Conservation (phyloP, 345 rosid species). For the Eucalyptus cloeziana region DNA sequence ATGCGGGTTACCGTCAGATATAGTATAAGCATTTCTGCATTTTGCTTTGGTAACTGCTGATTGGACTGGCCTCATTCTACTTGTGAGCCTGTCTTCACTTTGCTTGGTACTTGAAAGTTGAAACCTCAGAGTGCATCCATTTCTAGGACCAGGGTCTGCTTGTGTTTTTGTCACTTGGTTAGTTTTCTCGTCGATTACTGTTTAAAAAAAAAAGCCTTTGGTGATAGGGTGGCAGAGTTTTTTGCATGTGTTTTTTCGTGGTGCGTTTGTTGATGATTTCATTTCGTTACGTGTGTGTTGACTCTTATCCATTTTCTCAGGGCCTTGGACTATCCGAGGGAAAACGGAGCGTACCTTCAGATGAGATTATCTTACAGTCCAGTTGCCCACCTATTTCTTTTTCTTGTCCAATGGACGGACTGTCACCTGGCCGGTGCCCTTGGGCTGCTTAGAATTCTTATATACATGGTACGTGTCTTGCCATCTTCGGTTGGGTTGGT, state of each 20-base stretch:
- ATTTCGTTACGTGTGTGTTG: not conserved
- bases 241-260: not conserved
- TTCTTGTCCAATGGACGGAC: slow-evolving; percentile 95
- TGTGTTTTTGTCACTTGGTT: not conserved
- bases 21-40: not conserved
- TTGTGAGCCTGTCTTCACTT: not conserved
- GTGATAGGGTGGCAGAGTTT: not conserved
- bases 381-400: slow-evolving; percentile 72
- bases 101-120: not conserved
- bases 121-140: not conserved
- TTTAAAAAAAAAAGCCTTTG: not conserved
- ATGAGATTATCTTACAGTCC: slow-evolving; percentile 95
- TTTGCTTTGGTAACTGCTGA: not conserved
- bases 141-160: not conserved
- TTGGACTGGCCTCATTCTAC: not conserved
- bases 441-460: slow-evolving; percentile 81
- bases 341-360: slow-evolving; percentile 75
- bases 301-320: slow-evolving; percentile 13
- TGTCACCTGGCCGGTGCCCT: slow-evolving; percentile 89
- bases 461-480: slow-evolving; percentile 43
- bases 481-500: not conserved
- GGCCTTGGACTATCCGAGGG: slow-evolving; percentile 73
- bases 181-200: not conserved
- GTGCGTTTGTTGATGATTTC: not conserved
- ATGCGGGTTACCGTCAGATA: not conserved